Evolutionary conservation across 192 early-diverging fungal species (phyloP).

Genomic region (Coemansia sp.): DNA sequence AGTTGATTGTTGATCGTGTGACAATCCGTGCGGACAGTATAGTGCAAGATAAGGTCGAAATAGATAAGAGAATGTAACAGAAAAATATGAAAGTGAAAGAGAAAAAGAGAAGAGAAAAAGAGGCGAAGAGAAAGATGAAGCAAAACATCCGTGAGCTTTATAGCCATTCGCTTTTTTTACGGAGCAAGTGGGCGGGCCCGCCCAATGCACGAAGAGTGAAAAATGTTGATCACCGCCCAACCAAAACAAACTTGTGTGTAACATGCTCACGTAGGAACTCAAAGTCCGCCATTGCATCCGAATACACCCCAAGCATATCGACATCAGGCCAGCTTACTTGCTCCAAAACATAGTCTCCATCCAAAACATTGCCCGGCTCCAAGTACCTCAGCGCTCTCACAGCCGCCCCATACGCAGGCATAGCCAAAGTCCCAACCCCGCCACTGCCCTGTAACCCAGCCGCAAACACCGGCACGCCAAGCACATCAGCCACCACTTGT

Average conservation of each 20-base stretch:
- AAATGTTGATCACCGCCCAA: background rate
- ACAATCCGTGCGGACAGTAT: background rate
- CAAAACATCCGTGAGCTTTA: background rate
- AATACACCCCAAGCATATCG: slow-evolving; percentile 15
- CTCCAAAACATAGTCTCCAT: slow-evolving; percentile 16
- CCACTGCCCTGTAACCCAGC: slow-evolving; percentile 1
- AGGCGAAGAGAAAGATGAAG: background rate
- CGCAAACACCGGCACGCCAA: slow-evolving; percentile 66
- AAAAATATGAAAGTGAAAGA: background rate
- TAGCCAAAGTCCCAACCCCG: slow-evolving; percentile 21
- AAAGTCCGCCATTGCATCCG: slow-evolving; percentile 24
- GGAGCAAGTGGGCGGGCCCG: background rate
- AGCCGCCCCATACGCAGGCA: slow-evolving; percentile 49
- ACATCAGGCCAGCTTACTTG: slow-evolving; percentile 15
- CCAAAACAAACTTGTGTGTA: background rate
- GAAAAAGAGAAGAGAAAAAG: background rate
- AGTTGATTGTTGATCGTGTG: slow-evolving; percentile 14
- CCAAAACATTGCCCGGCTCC: background rate
- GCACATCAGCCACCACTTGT: slow-evolving; percentile 69
- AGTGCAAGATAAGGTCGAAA: background rate
- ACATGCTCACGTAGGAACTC: slow-evolving; percentile 33
- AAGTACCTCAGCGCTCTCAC: slow-evolving; percentile 18
- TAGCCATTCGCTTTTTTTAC: background rate
- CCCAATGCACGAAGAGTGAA: background rate
- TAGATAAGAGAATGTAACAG: slow-evolving; percentile 11